Percentiles rank a stretch among this genome's conserved stretches.
Conservation (phyloP, 257 asterid genomes). For the Solanum gandarillasii region DNA sequence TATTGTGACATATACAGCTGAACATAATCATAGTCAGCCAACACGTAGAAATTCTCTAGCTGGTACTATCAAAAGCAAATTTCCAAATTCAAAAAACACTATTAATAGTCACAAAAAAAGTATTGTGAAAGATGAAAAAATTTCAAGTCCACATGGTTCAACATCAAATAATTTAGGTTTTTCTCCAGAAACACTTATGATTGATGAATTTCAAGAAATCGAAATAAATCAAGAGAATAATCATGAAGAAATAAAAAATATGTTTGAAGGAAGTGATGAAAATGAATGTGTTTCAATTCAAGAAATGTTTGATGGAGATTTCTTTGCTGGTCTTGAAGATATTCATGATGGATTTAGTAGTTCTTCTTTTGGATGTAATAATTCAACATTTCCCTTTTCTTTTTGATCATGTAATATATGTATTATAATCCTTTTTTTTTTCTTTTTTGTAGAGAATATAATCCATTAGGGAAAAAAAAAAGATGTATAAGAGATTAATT, state of each 20-base stretch:
- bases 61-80: slow-evolving; percentile 70
- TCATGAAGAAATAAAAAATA: neutral
- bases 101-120: neutral
- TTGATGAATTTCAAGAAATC: neutral
- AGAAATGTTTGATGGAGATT: slow-evolving; percentile 3
- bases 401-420: neutral
- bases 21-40: slow-evolving; percentile 89
- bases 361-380: neutral
- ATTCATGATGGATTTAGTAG: neutral
- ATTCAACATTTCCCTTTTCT: neutral
- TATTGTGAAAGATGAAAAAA: slow-evolving; percentile 2
- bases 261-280: neutral
- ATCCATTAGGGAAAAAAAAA: neutral
- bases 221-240: neutral
- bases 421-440: neutral
- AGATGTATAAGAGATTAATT: neutral
- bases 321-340: slow-evolving; percentile 10
- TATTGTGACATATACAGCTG: slow-evolving; percentile 71
- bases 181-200: neutral
- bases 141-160: neutral
- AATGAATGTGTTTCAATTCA: neutral
- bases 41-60: slow-evolving; percentile 74
- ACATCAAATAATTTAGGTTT: neutral
- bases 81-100: slow-evolving; percentile 26
- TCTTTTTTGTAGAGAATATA: neutral